Percentiles rank a stretch among this genome's conserved stretches.
These are phyloP conservation scores for Aechmea fasciata DNA, from an alignment of 176 grass and related monocot genomes.

Conservation along the genomic window DNA sequence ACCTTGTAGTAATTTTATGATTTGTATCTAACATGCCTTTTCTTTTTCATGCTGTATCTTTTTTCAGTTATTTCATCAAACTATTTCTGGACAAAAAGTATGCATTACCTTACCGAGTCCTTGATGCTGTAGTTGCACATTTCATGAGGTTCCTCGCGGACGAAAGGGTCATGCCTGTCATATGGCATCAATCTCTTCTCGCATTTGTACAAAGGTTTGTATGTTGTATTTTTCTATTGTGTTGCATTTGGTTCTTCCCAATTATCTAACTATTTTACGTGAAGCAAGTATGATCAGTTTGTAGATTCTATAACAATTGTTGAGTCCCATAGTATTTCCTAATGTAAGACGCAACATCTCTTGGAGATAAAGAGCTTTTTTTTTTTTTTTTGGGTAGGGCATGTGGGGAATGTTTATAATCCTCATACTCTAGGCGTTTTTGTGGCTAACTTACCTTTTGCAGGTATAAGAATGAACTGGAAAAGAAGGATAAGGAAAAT, in stretches of 20 bases:
- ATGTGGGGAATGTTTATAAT: not conserved
- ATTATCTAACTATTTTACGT: too few species aligned
- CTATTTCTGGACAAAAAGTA: conserved; percentile 98
- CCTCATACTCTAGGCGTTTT: not conserved
- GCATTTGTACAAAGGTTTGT: conserved; percentile 87
- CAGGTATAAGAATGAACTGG: conserved; percentile 85
- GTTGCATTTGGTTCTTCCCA: not conserved
- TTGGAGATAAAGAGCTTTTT: not conserved
- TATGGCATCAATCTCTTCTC: conserved; percentile 96
- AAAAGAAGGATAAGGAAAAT: conserved; percentile 66
- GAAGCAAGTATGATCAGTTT: too few species aligned
- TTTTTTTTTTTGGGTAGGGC: not conserved
- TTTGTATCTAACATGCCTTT: not conserved
- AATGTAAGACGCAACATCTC: too few species aligned
- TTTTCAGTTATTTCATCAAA: conserved; percentile 94
- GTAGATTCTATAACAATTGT: too few species aligned
- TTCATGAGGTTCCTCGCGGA: conserved; percentile 79
- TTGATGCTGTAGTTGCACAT: conserved; percentile 83
- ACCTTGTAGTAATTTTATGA: not conserved
- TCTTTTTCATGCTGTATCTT: not conserved
- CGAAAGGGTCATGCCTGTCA: conserved; percentile 71
- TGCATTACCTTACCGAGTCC: conserved; percentile 69
- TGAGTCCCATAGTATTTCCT: too few species aligned
- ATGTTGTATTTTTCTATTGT: not conserved
- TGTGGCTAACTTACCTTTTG: conserved; percentile 6